These are phyloP conservation scores for Cunninghamia lanceolata DNA, from an alignment of 75 land plant genomes.

Conservation along the genomic window DNA sequence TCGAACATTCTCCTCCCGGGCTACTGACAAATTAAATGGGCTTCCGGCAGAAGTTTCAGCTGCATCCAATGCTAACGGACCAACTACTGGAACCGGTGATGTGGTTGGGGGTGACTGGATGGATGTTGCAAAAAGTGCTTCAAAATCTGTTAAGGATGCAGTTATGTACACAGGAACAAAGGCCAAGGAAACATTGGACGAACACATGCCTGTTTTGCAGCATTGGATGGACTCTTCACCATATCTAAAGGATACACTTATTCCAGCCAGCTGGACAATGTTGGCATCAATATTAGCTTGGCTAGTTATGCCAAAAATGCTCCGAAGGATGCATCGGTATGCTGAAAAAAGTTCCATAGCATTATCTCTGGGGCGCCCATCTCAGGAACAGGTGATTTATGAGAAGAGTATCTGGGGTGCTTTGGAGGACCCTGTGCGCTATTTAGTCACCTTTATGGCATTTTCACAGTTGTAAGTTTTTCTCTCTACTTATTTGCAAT, in stretches of 20 bases:
- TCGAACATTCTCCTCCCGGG: conserved; percentile 6
- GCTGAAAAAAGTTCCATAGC: conserved; percentile 46
- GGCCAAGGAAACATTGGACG: conserved; percentile 35
- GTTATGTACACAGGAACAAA: conserved; percentile 20
- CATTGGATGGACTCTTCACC: conserved; percentile 47
- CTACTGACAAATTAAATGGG: conserved; percentile 1
- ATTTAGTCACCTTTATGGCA: conserved; percentile 73
- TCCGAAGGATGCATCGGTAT: conserved; percentile 71
- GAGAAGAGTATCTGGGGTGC: conserved; percentile 88
- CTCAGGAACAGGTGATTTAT: conserved; percentile 46
- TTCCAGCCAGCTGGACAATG: conserved; percentile 44
- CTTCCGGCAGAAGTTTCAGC: conserved; percentile 9
- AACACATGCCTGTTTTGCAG: conserved; percentile 33
- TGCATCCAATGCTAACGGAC: conserved; percentile 16
- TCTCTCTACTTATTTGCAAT: not conserved
- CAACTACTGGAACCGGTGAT: conserved; percentile 11
- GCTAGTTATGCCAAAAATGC: conserved; percentile 78
- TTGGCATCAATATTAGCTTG: conserved; percentile 66
- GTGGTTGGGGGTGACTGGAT: conserved; percentile 35
- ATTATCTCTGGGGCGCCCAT: conserved; percentile 28
- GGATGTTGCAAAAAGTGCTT: conserved; percentile 28
- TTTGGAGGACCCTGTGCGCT: conserved; percentile 78
- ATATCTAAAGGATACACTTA: conserved; percentile 37
- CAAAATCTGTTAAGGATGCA: conserved; percentile 34
- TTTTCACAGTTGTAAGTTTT: conserved; percentile 77